Evolutionary conservation across 768 basidiomycete species (phyloP).

Genomic region (Strobilomyces dryophilus): DNA sequence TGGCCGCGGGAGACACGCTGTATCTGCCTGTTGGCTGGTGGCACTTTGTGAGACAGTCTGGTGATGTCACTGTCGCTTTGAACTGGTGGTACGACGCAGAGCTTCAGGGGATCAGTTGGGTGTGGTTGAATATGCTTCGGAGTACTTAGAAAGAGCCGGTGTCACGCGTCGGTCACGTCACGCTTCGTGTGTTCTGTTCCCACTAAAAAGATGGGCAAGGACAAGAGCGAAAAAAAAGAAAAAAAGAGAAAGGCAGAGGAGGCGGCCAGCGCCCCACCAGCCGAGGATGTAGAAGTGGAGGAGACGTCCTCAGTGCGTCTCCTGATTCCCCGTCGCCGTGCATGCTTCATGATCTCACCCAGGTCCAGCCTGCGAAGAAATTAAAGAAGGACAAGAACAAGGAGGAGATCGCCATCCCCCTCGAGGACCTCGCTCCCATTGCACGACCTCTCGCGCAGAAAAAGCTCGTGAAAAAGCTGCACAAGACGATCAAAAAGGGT

Average conservation of each 20-base stretch:
- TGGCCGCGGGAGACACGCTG: slow-evolving; percentile 72
- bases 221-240: slow-evolving; percentile 73
- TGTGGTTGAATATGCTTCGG: slow-evolving; percentile 60
- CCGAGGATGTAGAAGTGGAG: slow-evolving; percentile 47
- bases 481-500: slow-evolving; percentile 95
- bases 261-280: slow-evolving; percentile 13
- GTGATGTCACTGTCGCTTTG: slow-evolving; percentile 58
- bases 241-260: slow-evolving; percentile 57
- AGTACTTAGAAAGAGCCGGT: slow-evolving; percentile 30
- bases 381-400: slow-evolving; percentile 60
- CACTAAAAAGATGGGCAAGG: slow-evolving; percentile 51
- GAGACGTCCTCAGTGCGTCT: slow-evolving; percentile 33
- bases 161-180: slow-evolving; percentile 23
- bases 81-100: slow-evolving; percentile 93
- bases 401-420: slow-evolving; percentile 55
- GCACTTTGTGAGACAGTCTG: slow-evolving; percentile 81
- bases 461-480: slow-evolving; percentile 90
- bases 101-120: slow-evolving; percentile 66
- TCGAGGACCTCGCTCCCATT: slow-evolving; percentile 89
- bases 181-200: neutral
- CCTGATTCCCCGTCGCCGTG: slow-evolving; percentile 19
- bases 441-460: slow-evolving; percentile 90
- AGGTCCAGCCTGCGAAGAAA: slow-evolving; percentile 48
- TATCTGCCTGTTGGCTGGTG: slow-evolving; percentile 95
- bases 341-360: slow-evolving; percentile 22